Evolutionary conservation across 148 eudicot genomes (phyloP).

Genomic region (Pharnaceum exiguum): DNA sequence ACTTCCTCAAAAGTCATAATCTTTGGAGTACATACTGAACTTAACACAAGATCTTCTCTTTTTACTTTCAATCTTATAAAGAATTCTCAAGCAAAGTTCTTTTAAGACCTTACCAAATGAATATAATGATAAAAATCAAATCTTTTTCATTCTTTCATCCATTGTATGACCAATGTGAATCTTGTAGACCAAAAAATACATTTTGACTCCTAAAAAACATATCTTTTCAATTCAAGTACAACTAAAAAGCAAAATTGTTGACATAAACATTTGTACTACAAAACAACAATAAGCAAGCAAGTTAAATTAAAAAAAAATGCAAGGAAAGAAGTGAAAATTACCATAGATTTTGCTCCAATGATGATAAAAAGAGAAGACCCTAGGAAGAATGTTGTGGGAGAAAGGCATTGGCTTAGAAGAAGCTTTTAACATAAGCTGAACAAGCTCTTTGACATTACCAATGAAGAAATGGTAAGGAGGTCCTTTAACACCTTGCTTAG

Average conservation of each 20-base stretch:
- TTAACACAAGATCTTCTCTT: constrained; percentile 20
- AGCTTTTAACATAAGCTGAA: constrained; percentile 66
- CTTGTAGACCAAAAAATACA: too few relatives aligned
- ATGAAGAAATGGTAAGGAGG: constrained; percentile 77
- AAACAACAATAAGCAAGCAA: background rate
- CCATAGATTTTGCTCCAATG: constrained; percentile 97
- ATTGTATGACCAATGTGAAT: too few relatives aligned
- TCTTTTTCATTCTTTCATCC: too few relatives aligned
- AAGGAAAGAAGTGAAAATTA: constrained; percentile 14
- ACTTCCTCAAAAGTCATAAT: constrained; percentile 10
- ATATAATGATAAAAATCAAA: constrained; percentile 15
- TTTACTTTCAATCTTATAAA: background rate
- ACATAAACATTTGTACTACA: too few relatives aligned
- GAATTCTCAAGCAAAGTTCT: background rate
- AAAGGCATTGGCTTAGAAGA: constrained; percentile 66
- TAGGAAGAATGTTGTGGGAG: constrained; percentile 87
- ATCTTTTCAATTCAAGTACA: background rate
- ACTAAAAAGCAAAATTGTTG: background rate
- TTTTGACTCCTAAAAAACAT: too few relatives aligned
- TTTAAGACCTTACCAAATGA: constrained; percentile 14
- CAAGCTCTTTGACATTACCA: constrained; percentile 84
- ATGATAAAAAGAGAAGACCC: constrained; percentile 94
- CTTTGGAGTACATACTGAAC: constrained; percentile 16
- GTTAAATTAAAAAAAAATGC: background rate
- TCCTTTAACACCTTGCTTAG: constrained; percentile 83